phyloP scores from a whole-genome alignment of 129 eudicot genomes.

The Silybum marianum region DNA sequence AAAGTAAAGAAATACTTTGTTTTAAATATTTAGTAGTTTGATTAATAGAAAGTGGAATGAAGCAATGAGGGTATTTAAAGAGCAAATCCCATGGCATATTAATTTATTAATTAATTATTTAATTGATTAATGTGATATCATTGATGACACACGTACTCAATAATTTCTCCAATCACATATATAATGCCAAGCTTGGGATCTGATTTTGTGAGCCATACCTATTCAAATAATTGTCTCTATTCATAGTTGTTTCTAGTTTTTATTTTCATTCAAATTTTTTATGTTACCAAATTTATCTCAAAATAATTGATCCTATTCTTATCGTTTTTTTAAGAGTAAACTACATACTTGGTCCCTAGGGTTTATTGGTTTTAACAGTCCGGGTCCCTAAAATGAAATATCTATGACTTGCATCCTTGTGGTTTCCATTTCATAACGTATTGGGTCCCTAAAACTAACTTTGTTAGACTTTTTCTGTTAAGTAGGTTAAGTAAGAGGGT shows the following conservation, averaged over 20 bases:
- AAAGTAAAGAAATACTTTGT: neutral
- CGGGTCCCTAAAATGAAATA: no score
- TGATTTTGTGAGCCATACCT: neutral
- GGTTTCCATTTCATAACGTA: no score
- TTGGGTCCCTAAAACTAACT: no score
- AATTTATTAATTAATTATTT: neutral
- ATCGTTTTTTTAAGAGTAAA: no score
- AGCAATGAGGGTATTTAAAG: conserved; percentile 13
- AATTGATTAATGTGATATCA: neutral
- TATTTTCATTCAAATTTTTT: neutral
- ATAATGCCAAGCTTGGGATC: neutral
- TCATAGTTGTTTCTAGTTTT: neutral
- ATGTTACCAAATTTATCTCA: neutral
- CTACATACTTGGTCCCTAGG: no score
- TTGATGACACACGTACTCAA: neutral
- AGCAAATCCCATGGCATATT: neutral
- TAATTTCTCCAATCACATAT: neutral
- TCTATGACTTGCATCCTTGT: no score
- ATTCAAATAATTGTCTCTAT: neutral
- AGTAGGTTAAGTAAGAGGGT: no score
- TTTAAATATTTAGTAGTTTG: neutral
- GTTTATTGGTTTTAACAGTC: no score
- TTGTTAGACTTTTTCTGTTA: no score
- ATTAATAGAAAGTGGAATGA: neutral
- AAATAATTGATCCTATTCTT: neutral